Evolutionary conservation across 768 basidiomycete species (phyloP).

Genomic region (Tulasnella sp.): DNA sequence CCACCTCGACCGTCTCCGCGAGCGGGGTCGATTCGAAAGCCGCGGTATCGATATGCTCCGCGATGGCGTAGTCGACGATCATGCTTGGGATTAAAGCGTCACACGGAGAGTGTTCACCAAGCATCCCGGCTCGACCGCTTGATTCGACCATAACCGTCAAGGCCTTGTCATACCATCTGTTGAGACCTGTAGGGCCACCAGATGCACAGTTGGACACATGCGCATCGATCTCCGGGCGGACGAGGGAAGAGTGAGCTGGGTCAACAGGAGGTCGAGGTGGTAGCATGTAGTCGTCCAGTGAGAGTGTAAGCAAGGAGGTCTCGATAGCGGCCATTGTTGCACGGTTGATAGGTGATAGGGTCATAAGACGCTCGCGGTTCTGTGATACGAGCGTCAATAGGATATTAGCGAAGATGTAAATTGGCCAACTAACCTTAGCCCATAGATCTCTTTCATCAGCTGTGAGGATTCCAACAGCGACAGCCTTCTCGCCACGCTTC

Average conservation of each 20-base stretch:
- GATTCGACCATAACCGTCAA: conserved; percentile 58
- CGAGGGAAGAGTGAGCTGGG: conserved; percentile 18
- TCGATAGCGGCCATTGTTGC: conserved; percentile 52
- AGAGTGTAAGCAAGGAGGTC: conserved; percentile 67
- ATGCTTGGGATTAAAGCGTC: conserved; percentile 87
- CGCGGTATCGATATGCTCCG: conserved; percentile 48
- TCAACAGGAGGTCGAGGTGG: conserved; percentile 26
- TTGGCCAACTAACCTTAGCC: conserved; percentile 46
- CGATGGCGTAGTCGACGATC: conserved; percentile 71
- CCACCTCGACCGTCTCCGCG: conserved; percentile 21
- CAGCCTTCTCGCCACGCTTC: conserved; percentile 43
- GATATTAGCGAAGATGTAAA: background rate
- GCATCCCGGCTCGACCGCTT: conserved; percentile 71
- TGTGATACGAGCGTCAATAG: conserved; percentile 25
- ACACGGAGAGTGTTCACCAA: conserved; percentile 83
- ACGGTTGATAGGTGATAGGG: conserved; percentile 55
- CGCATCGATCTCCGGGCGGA: conserved; percentile 43
- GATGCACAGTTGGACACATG: conserved; percentile 68
- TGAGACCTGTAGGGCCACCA: conserved; percentile 48
- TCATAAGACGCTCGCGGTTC: conserved; percentile 63
- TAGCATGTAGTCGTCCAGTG: conserved; percentile 66
- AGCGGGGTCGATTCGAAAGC: conserved; percentile 28
- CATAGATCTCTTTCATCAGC: conserved; percentile 75
- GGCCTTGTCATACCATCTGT: conserved; percentile 88
- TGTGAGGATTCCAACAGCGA: conserved; percentile 59